Base-by-base conservation (phyloP, 257 asterid genomes). In the Penstemon davidsonii region DNA sequence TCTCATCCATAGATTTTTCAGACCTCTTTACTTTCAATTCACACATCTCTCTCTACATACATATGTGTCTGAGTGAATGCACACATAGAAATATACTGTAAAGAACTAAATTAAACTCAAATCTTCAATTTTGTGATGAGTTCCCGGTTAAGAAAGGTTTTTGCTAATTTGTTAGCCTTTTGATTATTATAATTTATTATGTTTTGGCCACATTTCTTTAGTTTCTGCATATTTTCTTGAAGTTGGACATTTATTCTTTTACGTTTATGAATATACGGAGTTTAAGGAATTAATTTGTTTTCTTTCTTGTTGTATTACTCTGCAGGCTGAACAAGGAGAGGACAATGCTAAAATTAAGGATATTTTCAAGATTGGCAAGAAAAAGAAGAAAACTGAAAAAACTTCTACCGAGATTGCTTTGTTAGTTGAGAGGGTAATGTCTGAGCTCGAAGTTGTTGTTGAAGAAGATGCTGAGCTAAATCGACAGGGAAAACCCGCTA, bases 391-490 rank as follows among this genome's bases (percentile, higher is more conserved):
- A 70, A 81, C 42, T 59, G 97, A 91, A 78, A 93, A 91, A 72
- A 90, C 92, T 80, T 90, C 97, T 64, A 89, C 92, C n/a, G 99
- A 94, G 81, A 88, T 91, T 75, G 90, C 96, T 8, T 47, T 88
- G 64, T 80, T 90, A 8, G 99, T 94, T 18, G 96, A 90, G 76
- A 86, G 76, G 45, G 96, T 90, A 58, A 88, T 94, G 96, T 97
- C 96, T 49, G 97, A 94, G 79, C 95, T 94, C 52, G 97, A 91
- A 76, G 84, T 91, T 39, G 97, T 86, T 47, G 99, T 96, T 4
- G 99, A 94, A 80, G 96, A 84, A 69, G 99, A 94, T 65, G 97
- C 95, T 0, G 97, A 88, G 19, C 81, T 92, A 64, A 92, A 92
- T 75, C 76, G 91, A 51, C 91, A 82, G 77, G 84, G 81, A 60